Evolutionary conservation across 2,329 filamentous ascomycete species (phyloP), one percentile per base, ranked within the genome.

Genomic region (Pseudogymnoascus sp.): DNA sequence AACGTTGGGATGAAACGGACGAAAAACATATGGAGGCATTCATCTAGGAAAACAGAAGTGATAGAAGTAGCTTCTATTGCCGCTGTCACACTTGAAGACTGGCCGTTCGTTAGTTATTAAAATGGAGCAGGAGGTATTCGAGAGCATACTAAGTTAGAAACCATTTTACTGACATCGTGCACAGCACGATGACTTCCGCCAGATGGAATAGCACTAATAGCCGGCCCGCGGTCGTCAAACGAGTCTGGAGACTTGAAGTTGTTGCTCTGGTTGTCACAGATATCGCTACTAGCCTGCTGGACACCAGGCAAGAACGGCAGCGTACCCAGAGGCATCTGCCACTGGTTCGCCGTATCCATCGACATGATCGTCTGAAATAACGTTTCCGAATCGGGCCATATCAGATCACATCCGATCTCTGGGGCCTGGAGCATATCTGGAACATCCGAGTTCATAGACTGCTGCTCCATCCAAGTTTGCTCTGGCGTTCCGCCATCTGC

Each of bases 21-120:
- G 62, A 79, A 79, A 68, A 79, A 79, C 76, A 79, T 78, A 63
- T 79, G 78, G 14, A 79, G 67, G 65, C 77, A 78, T 65, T 77
- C 76, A 61, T 79, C 77, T 6, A 79, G 70, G 38, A 79, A 79
- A 19, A 78, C 75, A 0, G 78, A 79, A 19, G 75, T 79, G 16
- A 79, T 74, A 2, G 75, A 77, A 1, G 72, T 77, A 19, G 75
- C 72, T 65, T 78, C 76, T 12, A 78, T 74, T 11, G 75, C 77
- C n/a, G 77, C 76, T 4, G 77, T 78, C 7, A 79, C 73, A 56
- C 74, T 77, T 1, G 75, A 77, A 8, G 76, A 78, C 76, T 75
- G 50, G 11, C 43, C 40, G 31, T 56, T 40, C 31, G 24, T 60
- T 14, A 19, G 56, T 56, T 26, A 53, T 41, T 40, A 46, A 22